Conservation (phyloP, 2,329 filamentous ascomycete genomes). For the Talaromyces funiculosus region DNA sequence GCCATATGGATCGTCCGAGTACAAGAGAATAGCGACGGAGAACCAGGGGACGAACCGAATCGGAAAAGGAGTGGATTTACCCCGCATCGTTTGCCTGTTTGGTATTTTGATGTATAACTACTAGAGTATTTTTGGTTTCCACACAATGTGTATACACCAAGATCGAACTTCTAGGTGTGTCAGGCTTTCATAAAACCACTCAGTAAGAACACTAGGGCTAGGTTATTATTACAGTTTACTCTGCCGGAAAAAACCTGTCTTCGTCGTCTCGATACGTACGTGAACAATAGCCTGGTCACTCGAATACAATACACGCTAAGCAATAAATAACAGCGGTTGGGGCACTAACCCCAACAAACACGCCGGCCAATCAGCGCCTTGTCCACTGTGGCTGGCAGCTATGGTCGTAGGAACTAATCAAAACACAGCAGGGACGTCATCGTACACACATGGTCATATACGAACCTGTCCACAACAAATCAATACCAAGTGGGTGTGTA, state of each 20-base stretch:
- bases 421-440: background rate
- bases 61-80: background rate
- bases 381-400: background rate
- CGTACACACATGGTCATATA: background rate
- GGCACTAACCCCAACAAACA: constrained; percentile 12
- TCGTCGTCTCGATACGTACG: too few relatives aligned
- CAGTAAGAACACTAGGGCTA: too few relatives aligned
- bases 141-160: too few relatives aligned
- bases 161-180: too few relatives aligned
- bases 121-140: too few relatives aligned
- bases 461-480: background rate
- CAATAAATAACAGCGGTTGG: background rate
- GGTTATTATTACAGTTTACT: too few relatives aligned
- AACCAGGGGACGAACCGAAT: background rate
- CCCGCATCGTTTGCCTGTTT: background rate
- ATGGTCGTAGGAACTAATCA: background rate
- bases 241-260: too few relatives aligned
- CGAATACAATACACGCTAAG: background rate
- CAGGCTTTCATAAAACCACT: too few relatives aligned
- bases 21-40: background rate
- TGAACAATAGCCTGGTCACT: too few relatives aligned
- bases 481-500: too few relatives aligned
- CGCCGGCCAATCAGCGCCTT: background rate
- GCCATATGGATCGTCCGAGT: background rate
- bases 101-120: background rate